phyloP scores from a whole-genome alignment of 1,139 yeast species.

The Ogataea hybrid region DNA sequence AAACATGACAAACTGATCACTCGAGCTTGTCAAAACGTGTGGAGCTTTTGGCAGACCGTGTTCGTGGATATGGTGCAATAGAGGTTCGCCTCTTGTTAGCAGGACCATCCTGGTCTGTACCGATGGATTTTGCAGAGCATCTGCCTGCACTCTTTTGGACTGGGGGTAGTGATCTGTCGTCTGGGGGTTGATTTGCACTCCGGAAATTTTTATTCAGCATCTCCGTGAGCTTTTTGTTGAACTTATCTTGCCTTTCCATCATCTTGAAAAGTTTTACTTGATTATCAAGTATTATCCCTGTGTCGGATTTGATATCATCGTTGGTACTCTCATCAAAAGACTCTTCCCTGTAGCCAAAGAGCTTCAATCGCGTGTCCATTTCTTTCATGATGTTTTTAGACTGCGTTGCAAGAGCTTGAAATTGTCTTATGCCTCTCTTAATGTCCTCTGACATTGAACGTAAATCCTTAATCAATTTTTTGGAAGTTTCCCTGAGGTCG shows the following conservation, averaged over 20 bases:
- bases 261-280: constrained; percentile 11
- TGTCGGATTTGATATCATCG: constrained; percentile 8
- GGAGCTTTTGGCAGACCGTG: no score
- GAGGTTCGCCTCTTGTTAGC: no score
- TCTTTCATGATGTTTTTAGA: constrained; percentile 13
- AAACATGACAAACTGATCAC: no score
- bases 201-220: no score
- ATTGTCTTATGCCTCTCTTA: constrained; percentile 11
- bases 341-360: constrained; percentile 4
- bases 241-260: constrained; percentile 9
- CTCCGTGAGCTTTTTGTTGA: no score
- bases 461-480: constrained; percentile 25
- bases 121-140: no score
- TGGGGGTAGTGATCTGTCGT: no score
- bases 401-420: constrained; percentile 10
- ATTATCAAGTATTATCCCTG: constrained; percentile 11
- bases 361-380: constrained; percentile 12
- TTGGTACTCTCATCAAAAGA: background rate
- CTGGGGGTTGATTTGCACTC: no score
- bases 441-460: constrained; percentile 15
- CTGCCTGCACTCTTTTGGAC: no score
- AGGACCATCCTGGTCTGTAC: no score
- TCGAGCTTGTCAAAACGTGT: no score
- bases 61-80: no score
- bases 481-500: constrained; percentile 37